A percentile compares a stretch with the other conserved stretches of the same genome.
Conservation (phyloP, 306 rosid genomes). For the Quercus bicolor region DNA sequence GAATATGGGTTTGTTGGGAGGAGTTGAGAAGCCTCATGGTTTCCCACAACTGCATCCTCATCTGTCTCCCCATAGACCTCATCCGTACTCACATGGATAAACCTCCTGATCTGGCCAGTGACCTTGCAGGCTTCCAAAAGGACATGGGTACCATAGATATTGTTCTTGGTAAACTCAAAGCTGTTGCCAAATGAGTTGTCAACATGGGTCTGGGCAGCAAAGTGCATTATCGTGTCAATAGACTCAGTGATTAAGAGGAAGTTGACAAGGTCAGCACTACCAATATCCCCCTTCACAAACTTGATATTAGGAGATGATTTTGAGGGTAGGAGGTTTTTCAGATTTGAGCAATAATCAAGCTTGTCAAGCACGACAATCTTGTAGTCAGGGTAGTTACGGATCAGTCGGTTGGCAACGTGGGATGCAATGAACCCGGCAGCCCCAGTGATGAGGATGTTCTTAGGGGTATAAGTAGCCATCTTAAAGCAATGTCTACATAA, state of each 20-base stretch:
- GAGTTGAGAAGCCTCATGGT: constrained; percentile 91
- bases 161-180: constrained; percentile 94
- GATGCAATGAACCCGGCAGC: constrained; percentile 96
- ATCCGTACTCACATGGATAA: constrained; percentile 93
- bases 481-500: constrained; percentile 34
- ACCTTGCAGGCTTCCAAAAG: constrained; percentile 90
- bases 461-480: constrained; percentile 74
- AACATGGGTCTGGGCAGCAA: constrained; percentile 95
- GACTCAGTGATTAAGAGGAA: constrained; percentile 78
- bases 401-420: constrained; percentile 86
- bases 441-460: constrained; percentile 89
- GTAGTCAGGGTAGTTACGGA: constrained; percentile 69
- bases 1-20: constrained; percentile 93
- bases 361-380: constrained; percentile 91
- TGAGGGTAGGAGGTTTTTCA: constrained; percentile 79
- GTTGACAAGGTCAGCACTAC: constrained; percentile 90
- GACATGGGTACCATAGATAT: constrained; percentile 89
- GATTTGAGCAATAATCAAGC: constrained; percentile 87
- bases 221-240: constrained; percentile 89
- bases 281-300: constrained; percentile 93
- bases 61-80: constrained; percentile 96
- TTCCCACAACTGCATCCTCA: constrained; percentile 88
- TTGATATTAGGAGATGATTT: constrained; percentile 73
- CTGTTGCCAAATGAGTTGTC: constrained; percentile 92
- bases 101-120: constrained; percentile 85